phyloP scores from a whole-genome alignment of 306 rosid genomes.

The Crotalaria pallida region DNA sequence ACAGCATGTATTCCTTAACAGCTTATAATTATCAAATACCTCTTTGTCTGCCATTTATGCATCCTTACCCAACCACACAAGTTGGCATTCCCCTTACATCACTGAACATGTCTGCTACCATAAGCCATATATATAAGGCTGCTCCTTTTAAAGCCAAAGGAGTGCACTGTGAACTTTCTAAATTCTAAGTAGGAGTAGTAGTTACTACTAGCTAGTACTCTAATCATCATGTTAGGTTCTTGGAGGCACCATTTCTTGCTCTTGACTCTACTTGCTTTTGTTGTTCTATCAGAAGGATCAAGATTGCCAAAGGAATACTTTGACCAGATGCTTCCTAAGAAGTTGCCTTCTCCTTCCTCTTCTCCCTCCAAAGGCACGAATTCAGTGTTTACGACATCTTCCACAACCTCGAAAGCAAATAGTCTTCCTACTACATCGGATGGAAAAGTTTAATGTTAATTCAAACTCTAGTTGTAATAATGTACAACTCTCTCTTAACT shows the following conservation, averaged over 20 bases:
- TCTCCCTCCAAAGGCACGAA: conserved; percentile 85
- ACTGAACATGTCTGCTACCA: conserved; percentile 68
- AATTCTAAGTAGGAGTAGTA: not conserved
- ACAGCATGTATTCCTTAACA: conserved; percentile 43
- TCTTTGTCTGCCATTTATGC: conserved; percentile 72
- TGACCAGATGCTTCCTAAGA: conserved; percentile 92
- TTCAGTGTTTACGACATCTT: conserved; percentile 37
- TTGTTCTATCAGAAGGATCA: conserved; percentile 58
- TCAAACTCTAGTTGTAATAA: not conserved
- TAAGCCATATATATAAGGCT: conserved; percentile 47
- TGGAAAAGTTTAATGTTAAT: conserved; percentile 50
- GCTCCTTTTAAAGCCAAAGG: conserved; percentile 31
- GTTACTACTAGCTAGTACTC: not conserved
- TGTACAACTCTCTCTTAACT: not conserved
- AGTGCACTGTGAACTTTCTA: not conserved
- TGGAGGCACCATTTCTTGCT: conserved; percentile 50
- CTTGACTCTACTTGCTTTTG: conserved; percentile 40
- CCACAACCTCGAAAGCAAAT: conserved; percentile 28
- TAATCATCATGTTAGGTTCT: conserved; percentile 46
- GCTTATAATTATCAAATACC: conserved; percentile 43
- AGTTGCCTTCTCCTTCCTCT: conserved; percentile 77
- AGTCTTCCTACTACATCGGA: conserved; percentile 37
- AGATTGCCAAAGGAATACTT: conserved; percentile 53
- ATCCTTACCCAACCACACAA: conserved; percentile 58
- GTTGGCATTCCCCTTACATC: conserved; percentile 67